These are phyloP conservation scores for Lachancea cidri DNA, from an alignment of 805 yeast genomes.

Conservation along the genomic window DNA sequence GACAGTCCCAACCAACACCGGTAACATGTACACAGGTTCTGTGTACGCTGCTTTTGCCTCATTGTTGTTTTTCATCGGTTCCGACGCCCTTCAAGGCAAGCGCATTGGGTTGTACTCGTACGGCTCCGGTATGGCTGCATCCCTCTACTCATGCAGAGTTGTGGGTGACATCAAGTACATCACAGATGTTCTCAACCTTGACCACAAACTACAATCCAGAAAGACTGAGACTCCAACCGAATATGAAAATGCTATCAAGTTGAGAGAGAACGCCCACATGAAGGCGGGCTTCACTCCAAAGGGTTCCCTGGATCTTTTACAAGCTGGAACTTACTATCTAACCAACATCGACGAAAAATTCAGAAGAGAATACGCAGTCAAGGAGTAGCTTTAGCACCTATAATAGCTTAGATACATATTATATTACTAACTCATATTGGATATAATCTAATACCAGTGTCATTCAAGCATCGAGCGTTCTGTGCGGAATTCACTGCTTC, in stretches of 20 bases:
- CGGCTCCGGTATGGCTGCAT: constrained; percentile 96
- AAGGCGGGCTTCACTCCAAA: constrained; percentile 73
- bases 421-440: background rate
- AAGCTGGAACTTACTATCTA: constrained; percentile 78
- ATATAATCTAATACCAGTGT: background rate
- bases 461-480: too few relatives aligned
- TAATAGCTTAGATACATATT: background rate
- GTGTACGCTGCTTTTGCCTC: constrained; percentile 85
- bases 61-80: constrained; percentile 66
- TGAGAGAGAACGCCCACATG: constrained; percentile 87
- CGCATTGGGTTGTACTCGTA: constrained; percentile 92
- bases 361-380: constrained; percentile 75
- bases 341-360: constrained; percentile 78
- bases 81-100: constrained; percentile 69
- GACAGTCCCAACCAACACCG: constrained; percentile 89
- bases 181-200: constrained; percentile 59
- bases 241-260: constrained; percentile 72
- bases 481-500: too few relatives aligned
- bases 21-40: constrained; percentile 97
- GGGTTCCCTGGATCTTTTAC: constrained; percentile 70
- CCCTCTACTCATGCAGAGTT: constrained; percentile 74
- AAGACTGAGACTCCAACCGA: constrained; percentile 63
- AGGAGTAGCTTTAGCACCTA: constrained; percentile 38
- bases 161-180: constrained; percentile 75
- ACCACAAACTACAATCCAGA: constrained; percentile 64